Percentiles rank a stretch among this genome's conserved stretches.
Conservation (phyloP, 371 early-diverging fungal genomes). For the Circinella minor region DNA sequence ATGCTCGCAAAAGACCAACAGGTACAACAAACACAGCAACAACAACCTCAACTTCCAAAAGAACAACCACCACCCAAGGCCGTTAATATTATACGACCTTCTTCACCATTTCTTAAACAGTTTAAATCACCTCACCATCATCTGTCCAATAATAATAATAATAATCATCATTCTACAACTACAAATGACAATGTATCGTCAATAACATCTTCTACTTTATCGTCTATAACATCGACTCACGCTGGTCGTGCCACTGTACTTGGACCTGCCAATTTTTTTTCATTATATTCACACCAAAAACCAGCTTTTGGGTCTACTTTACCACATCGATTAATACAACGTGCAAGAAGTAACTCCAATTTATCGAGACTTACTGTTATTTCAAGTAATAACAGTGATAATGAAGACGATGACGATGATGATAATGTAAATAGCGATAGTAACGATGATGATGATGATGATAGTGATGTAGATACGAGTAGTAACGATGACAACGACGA, state of each 20-base stretch:
- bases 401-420: constrained; percentile 19
- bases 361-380: constrained; percentile 18
- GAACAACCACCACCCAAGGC: constrained; percentile 27
- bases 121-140: constrained; percentile 25
- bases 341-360: constrained; percentile 26
- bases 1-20: constrained; percentile 25
- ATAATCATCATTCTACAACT: not conserved
- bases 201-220: constrained; percentile 22
- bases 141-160: not conserved
- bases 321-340: constrained; percentile 20
- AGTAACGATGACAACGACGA: constrained; percentile 16
- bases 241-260: constrained; percentile 21
- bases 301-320: constrained; percentile 16
- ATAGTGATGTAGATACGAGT: constrained; percentile 11
- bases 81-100: constrained; percentile 32
- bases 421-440: constrained; percentile 20
- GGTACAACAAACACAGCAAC: constrained; percentile 5
- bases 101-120: constrained; percentile 25
- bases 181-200: constrained; percentile 7
- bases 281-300: constrained; percentile 21
- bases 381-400: not conserved
- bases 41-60: constrained; percentile 17
- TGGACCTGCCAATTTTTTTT: constrained; percentile 20
- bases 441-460: constrained; percentile 19
- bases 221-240: constrained; percentile 20